These are phyloP conservation scores for Diaporthe vexans DNA, from an alignment of 2,329 filamentous ascomycete species.

Conservation along the genomic window DNA sequence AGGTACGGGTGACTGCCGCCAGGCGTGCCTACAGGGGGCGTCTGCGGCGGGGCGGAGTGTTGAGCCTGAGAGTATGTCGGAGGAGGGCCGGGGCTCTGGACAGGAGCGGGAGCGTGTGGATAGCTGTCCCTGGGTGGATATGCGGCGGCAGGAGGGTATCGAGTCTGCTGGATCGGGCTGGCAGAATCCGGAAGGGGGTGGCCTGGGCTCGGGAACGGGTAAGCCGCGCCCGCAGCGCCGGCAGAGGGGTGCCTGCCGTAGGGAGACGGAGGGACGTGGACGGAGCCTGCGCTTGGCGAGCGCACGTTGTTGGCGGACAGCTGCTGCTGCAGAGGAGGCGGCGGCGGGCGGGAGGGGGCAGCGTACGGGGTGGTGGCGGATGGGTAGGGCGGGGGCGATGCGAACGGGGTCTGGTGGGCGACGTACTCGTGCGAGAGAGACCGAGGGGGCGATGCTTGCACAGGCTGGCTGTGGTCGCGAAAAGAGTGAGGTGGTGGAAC, in stretches of 20 bases:
- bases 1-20: slow-evolving; percentile 54
- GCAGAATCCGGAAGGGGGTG: slow-evolving; percentile 57
- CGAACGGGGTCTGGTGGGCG: slow-evolving; percentile 49
- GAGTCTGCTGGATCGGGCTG: slow-evolving; percentile 67
- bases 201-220: slow-evolving; percentile 61
- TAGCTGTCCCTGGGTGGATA: slow-evolving; percentile 64
- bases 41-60: slow-evolving; percentile 59
- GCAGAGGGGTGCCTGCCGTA: slow-evolving; percentile 67
- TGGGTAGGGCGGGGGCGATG: slow-evolving; percentile 45
- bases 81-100: slow-evolving; percentile 47
- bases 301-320: slow-evolving; percentile 60
- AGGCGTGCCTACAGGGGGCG: slow-evolving; percentile 63
- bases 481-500: slow-evolving; percentile 60
- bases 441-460: slow-evolving; percentile 64
- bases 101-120: slow-evolving; percentile 53
- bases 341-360: slow-evolving; percentile 53
- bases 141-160: slow-evolving; percentile 61
- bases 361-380: slow-evolving; percentile 54
- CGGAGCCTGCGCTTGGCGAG: slow-evolving; percentile 62
- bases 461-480: slow-evolving; percentile 63
- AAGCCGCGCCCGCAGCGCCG: slow-evolving; percentile 61
- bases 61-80: slow-evolving; percentile 38
- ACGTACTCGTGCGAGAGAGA: slow-evolving; percentile 62
- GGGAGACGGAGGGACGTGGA: slow-evolving; percentile 59
- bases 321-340: slow-evolving; percentile 60